Percentiles rank a stretch among this genome's conserved stretches.
These are phyloP conservation scores for Kokia cookei DNA, from an alignment of 441 rosid species.

Conservation along the genomic window DNA sequence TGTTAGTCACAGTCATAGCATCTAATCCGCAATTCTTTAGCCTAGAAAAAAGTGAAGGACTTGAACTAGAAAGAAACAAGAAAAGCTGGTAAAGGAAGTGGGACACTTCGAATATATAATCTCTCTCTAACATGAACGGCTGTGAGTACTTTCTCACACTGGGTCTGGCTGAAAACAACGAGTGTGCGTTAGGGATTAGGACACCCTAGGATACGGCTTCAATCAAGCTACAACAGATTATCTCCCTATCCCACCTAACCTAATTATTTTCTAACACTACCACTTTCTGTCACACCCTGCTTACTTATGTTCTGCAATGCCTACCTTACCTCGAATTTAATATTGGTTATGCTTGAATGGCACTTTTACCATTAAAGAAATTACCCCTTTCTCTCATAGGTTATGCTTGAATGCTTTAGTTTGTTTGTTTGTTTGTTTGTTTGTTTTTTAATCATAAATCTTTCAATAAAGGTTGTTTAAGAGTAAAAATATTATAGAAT, in stretches of 20 bases:
- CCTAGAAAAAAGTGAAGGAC: slow-evolving; percentile 3
- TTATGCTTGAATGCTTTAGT: no score
- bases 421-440: no score
- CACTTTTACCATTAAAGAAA: no score
- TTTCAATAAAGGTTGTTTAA: no score
- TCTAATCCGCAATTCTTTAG: slow-evolving; percentile 30
- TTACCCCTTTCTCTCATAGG: no score
- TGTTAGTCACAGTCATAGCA: slow-evolving; percentile 33
- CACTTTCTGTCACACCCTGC: neutral
- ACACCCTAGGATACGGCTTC: slow-evolving; percentile 8
- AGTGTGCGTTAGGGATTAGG: neutral
- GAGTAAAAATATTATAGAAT: no score
- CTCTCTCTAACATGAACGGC: slow-evolving; percentile 12
- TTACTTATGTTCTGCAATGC: neutral
- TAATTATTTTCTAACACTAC: neutral
- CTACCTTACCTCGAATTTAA: neutral
- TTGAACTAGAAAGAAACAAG: neutral
- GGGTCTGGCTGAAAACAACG: no score
- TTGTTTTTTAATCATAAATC: no score
- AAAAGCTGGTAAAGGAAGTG: slow-evolving; percentile 38
- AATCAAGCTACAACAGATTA: slow-evolving; percentile 5
- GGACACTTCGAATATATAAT: slow-evolving; percentile 56
- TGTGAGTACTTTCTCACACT: neutral
- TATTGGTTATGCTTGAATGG: no score
- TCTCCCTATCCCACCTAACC: neutral